Evolutionary conservation across 2,329 filamentous ascomycete species (phyloP), one percentile per base, ranked within the genome.

Genomic region (Aspergillus sp.): DNA sequence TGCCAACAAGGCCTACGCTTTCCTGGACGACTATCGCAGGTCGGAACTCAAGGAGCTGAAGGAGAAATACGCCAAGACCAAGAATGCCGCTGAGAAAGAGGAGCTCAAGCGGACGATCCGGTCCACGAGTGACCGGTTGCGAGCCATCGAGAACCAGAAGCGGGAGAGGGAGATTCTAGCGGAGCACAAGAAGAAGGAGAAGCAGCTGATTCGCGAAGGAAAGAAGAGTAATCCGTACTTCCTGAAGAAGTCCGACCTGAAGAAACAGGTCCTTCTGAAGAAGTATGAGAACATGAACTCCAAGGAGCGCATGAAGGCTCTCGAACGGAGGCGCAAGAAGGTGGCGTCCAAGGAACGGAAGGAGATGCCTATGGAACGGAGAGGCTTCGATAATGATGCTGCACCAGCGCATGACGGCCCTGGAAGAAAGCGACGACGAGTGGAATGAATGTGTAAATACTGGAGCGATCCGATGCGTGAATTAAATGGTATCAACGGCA

Each of bases 321-420:
- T 97, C 64, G 91, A 95, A 79, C 81, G 89, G 69, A 86, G 88
- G 76, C 79, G 91, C 72, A 97, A 96, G 86, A 97, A 96, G 86
- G 78, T 90, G 49, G 85, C 89, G 0, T 79, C 84, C 9, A 93
- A 88, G 78, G 94, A 97, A 80, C 88, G 88, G 77, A 95, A 85
- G 76, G 81, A 85, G 57, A 77, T 92, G 81, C 85, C 85, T 0
- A 73, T 75, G 67, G 76, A 74, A 46, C 75, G 82, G 57, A 76
- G 83, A 56, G 71, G 46, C 17, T 21, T 68, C 10, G 58, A 66
- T 21, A 71, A 70, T 34, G 56, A 50, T 52, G 58, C 58, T 47
- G 55, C 46, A 45, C 53, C 56, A 20, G 58, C 53, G 17, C 48
- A 58, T 36, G 49, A 51, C 42, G 60, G 56, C 49, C 58, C 54